Base-by-base conservation (phyloP, 2,329 filamentous ascomycete species). In the Dactylella cylindrospora region DNA sequence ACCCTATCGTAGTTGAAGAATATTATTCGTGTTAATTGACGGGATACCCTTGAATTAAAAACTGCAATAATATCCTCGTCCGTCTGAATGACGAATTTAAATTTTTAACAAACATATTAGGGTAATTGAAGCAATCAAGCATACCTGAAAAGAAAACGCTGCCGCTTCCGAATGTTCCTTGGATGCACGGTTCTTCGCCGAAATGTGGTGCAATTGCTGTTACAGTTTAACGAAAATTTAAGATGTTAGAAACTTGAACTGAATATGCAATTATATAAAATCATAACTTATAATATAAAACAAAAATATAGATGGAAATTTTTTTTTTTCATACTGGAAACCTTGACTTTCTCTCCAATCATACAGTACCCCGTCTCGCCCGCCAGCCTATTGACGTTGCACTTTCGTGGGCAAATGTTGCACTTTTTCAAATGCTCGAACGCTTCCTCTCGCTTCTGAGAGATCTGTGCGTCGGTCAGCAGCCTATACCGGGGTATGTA, bases 171-270 rank as follows among this genome's bases (percentile, higher is more conserved):
- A 88, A 81, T 69, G 88, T 86, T 3, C 88, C 87, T 72, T 93
- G 86, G 13, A 94, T 82, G 70, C 86, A 93, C 0, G 88, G 85
- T 71, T 94, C 84, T 80, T 91, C 87, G 35, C 87, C 88, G 71
- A 90, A 90, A 73, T 93, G 88, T 44, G 88, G 88, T 55, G 87
- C 88, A 66, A 94, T 88, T 5, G 87, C 86, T 70, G 88, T 90
- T 67, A 29, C 23, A 43, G n/a, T n/a, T n/a, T n/a, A n/a, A n/a
- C n/a, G n/a, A n/a, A n/a, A n/a, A n/a, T n/a, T n/a, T n/a, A n/a
- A n/a, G n/a, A n/a, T n/a, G n/a, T n/a, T n/a, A n/a, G n/a, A n/a
- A n/a, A n/a, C n/a, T n/a, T n/a, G n/a, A n/a, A n/a, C n/a, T n/a
- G n/a, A n/a, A n/a, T n/a, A n/a, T n/a, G n/a, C n/a, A n/a, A n/a